Evolutionary conservation across 257 asterid genomes (phyloP).

Genomic region (Penstemon davidsonii): DNA sequence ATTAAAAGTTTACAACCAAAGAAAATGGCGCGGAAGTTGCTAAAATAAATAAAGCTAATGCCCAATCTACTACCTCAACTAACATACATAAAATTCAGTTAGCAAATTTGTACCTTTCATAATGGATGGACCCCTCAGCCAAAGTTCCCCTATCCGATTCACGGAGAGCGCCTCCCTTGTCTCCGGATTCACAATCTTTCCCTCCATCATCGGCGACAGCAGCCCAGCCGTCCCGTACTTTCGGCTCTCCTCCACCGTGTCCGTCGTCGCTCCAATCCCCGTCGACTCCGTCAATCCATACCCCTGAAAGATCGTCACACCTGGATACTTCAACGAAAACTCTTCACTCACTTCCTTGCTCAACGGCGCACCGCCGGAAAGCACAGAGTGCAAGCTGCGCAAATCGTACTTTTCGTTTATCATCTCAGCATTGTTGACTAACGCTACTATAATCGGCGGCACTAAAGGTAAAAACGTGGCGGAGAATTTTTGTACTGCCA

Average conservation of each 20-base stretch:
- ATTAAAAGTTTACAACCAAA: too few species aligned
- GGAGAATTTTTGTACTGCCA: constrained; percentile 29
- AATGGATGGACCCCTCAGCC: constrained; percentile 79
- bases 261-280: constrained; percentile 68
- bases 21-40: too few species aligned
- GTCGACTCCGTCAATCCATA: constrained; percentile 86
- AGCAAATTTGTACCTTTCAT: constrained; percentile 60
- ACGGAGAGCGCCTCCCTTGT: constrained; percentile 49
- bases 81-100: too few species aligned
- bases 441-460: constrained; percentile 34
- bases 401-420: neutral
- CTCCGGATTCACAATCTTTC: constrained; percentile 75
- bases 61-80: too few species aligned
- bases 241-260: constrained; percentile 78
- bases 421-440: constrained; percentile 27
- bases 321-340: constrained; percentile 63
- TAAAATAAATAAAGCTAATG: too few species aligned
- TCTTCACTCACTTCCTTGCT: constrained; percentile 82
- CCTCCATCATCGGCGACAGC: constrained; percentile 74
- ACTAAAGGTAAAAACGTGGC: constrained; percentile 31
- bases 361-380: constrained; percentile 80
- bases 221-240: constrained; percentile 79
- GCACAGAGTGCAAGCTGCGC: too few species aligned
- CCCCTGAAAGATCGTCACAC: constrained; percentile 69
- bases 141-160: constrained; percentile 79